Conservation (phyloP, 208 protist genomes). For the Polymyxa betae region DNA sequence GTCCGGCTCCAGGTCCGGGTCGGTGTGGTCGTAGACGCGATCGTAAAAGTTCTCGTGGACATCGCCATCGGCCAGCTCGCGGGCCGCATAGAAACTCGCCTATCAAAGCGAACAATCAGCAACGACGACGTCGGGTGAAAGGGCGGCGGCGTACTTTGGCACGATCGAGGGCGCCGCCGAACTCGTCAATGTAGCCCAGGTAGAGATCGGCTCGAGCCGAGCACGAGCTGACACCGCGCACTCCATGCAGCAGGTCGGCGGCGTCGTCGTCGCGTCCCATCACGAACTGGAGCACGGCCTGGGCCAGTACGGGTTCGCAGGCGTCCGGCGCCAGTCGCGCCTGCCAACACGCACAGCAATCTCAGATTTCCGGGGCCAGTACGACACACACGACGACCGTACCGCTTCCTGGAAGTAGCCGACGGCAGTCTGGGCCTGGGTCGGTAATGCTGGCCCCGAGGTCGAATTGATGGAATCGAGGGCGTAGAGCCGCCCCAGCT, state of each 20-base stretch:
- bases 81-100: neutral
- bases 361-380: too few relatives aligned
- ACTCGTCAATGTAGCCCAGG: neutral
- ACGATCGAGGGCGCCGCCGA: neutral
- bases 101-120: too few relatives aligned
- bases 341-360: neutral
- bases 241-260: neutral
- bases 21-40: neutral
- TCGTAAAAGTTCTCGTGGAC: conserved; percentile 1
- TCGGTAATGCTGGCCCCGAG: neutral
- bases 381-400: too few relatives aligned
- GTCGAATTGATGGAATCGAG: neutral
- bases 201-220: neutral
- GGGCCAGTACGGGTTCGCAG: neutral
- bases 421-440: neutral
- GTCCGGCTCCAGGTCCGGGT: neutral
- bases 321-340: neutral
- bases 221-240: neutral
- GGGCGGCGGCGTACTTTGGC: too few relatives aligned
- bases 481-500: conserved; percentile 1
- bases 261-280: neutral
- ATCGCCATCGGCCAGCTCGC: neutral
- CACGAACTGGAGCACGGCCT: neutral
- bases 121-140: too few relatives aligned
- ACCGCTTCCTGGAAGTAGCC: too few relatives aligned